These are phyloP conservation scores for Halophytophthora batemanensis DNA, from an alignment of 352 stramenopile genomes.

Conservation along the genomic window DNA sequence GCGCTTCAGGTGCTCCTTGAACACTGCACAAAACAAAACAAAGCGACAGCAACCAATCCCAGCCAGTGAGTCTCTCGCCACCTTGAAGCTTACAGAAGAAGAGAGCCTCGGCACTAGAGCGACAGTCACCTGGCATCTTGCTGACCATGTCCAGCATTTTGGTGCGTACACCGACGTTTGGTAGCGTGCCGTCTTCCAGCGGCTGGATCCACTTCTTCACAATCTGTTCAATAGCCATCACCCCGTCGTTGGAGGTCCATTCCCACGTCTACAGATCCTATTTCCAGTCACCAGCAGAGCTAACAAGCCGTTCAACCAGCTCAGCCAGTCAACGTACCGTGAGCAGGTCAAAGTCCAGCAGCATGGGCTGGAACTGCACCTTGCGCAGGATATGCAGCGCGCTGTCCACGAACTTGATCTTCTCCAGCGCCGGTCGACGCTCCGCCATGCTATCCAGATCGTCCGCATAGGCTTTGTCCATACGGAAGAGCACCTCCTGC, in stretches of 20 bases:
- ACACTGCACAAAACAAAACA: slow-evolving; percentile 40
- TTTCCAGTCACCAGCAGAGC: not conserved
- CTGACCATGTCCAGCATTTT: slow-evolving; percentile 85
- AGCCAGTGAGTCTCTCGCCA: not conserved
- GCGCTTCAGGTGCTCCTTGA: slow-evolving; percentile 88
- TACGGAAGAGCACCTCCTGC: slow-evolving; percentile 86
- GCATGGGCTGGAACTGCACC: slow-evolving; percentile 82
- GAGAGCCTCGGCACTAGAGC: not conserved
- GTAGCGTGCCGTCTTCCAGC: slow-evolving; percentile 67
- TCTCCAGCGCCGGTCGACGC: slow-evolving; percentile 64
- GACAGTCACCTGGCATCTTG: slow-evolving; percentile 57
- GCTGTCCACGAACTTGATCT: slow-evolving; percentile 82
- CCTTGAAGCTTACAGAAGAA: not conserved
- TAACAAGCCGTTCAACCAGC: not conserved
- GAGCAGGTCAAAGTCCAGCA: slow-evolving; percentile 84
- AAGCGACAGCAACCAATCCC: too few species aligned
- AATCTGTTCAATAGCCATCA: slow-evolving; percentile 40
- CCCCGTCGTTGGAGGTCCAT: not conserved
- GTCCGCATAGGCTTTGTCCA: slow-evolving; percentile 85
- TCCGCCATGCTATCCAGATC: slow-evolving; percentile 66
- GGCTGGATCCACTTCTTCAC: slow-evolving; percentile 90
- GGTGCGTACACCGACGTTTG: slow-evolving; percentile 82
- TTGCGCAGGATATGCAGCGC: slow-evolving; percentile 75
- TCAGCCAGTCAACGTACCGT: slow-evolving; percentile 38
- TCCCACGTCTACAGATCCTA: not conserved